Evolutionary conservation across 768 basidiomycete genomes (phyloP).

Genomic region (Floccularia luteovirens): DNA sequence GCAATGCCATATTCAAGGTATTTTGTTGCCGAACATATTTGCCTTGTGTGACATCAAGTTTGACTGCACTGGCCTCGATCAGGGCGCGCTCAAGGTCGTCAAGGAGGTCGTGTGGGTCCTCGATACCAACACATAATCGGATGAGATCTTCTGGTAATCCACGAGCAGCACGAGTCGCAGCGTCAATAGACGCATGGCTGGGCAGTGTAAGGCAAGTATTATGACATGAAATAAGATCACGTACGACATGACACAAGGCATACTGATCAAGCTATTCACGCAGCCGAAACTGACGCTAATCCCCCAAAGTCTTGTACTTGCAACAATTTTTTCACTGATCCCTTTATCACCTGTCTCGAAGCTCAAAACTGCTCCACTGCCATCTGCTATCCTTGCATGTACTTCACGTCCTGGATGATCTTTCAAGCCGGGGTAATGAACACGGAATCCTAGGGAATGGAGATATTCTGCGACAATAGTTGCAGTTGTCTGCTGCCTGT

Average conservation of each 20-base stretch:
- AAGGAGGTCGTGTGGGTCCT: slow-evolving; percentile 87
- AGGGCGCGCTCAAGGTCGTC: slow-evolving; percentile 94
- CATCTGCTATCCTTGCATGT: slow-evolving; percentile 87
- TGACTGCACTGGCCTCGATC: slow-evolving; percentile 85
- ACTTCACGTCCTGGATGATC: slow-evolving; percentile 78
- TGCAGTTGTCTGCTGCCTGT: slow-evolving; percentile 82
- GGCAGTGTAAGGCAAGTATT: slow-evolving; percentile 7
- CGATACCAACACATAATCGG: slow-evolving; percentile 96
- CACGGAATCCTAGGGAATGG: slow-evolving; percentile 75
- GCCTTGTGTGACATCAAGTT: slow-evolving; percentile 44
- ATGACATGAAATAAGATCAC: slow-evolving; percentile 25
- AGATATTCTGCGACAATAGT: slow-evolving; percentile 84
- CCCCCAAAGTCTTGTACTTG: slow-evolving; percentile 89
- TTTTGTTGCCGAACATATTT: slow-evolving; percentile 33
- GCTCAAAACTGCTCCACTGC: slow-evolving; percentile 89
- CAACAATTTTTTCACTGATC: slow-evolving; percentile 88
- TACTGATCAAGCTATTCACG: slow-evolving; percentile 95
- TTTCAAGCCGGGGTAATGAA: slow-evolving; percentile 87
- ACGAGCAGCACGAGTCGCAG: slow-evolving; percentile 89
- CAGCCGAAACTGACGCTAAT: slow-evolving; percentile 98
- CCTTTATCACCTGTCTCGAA: slow-evolving; percentile 92
- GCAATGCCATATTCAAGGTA: slow-evolving; percentile 52
- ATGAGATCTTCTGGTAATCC: slow-evolving; percentile 98
- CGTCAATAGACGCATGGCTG: slow-evolving; percentile 96
- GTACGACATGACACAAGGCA: slow-evolving; percentile 99